Base-by-base conservation (phyloP, 352 stramenopile genomes). In the Globisporangium carolinianum region DNA sequence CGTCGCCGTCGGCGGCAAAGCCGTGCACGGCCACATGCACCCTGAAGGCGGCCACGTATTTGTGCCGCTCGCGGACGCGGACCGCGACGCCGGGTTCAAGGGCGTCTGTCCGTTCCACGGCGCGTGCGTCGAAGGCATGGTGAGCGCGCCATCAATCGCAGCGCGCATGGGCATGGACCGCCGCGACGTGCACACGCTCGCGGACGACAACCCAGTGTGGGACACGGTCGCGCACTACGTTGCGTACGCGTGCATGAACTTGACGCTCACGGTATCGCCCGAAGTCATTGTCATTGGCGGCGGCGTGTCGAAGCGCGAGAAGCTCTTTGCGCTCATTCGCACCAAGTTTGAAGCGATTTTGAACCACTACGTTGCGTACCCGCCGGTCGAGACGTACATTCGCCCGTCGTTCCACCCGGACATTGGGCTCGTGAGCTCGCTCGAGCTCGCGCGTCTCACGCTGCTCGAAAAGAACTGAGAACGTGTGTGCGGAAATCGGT, bases 231-330 rank as follows among this genome's bases (percentile, higher is more conserved):
- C 95, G 4, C 97, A 98, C 75, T 96, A 98, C 65, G 75, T 99
- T 61, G 95, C 90, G 47, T 94, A 97, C 71, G 69, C 98, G 17
- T 98, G 95, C 73, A 83, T 89, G 14, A 98, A 96, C 60, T 69
- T 98, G 37, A 86, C 97, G 32, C 86, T 98, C 54, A 80, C 91
- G 7, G 88, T 87, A 47, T 98, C 91, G 14, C 86, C 95, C 8
- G 79, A 99, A 65, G 87, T 92, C 47, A 99, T 99, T 66, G 91
- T 98, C 6, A 88, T 99, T 48, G 93, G 92, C 55, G 96, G 95
- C 53, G 96, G 96, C 54, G 88, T 99, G 49, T 87, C 97, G 64
- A 96, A 97, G 72, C 91, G 93, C 47, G 65, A 69, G 39, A 78
- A 87, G 48, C 72, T 98, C 35, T 96, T 97, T 55, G 67, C 85